Conservation (phyloP, 1,284 basidiomycete genomes). For the Schizophyllum commune region DNA sequence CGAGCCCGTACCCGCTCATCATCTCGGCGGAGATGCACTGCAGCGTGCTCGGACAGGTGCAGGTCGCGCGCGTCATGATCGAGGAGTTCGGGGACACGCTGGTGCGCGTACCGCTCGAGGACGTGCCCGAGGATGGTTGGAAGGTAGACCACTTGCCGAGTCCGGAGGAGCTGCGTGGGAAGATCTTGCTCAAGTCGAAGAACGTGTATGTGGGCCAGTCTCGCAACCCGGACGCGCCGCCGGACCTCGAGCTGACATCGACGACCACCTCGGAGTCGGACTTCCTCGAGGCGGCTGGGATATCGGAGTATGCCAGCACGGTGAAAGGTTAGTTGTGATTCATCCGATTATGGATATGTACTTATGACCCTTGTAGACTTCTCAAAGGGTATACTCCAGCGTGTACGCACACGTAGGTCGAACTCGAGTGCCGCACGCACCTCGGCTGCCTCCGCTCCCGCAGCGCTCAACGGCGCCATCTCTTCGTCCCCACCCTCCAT, state of each 20-base stretch:
- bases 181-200: slow-evolving; percentile 81
- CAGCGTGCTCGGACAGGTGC: slow-evolving; percentile 73
- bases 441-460: background rate
- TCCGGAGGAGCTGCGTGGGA: slow-evolving; percentile 77
- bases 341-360: background rate
- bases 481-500: slow-evolving; percentile 11
- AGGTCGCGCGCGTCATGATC: slow-evolving; percentile 74
- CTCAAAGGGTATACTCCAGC: slow-evolving; percentile 14
- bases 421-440: background rate
- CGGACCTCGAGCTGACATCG: slow-evolving; percentile 22
- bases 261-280: slow-evolving; percentile 38
- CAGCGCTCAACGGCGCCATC: background rate
- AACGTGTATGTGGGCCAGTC: slow-evolving; percentile 36
- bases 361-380: slow-evolving; percentile 9
- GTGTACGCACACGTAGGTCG: slow-evolving; percentile 11
- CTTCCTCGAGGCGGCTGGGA: slow-evolving; percentile 12
- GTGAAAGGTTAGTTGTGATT: slow-evolving; percentile 11
- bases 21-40: slow-evolving; percentile 94
- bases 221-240: background rate
- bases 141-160: slow-evolving; percentile 65
- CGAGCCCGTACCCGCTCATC: slow-evolving; percentile 90
- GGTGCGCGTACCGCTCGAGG: slow-evolving; percentile 40
- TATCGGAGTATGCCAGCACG: slow-evolving; percentile 7
- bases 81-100: slow-evolving; percentile 75
- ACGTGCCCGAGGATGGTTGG: slow-evolving; percentile 12